Evolutionary conservation across 257 asterid genomes (phyloP), one percentile per base, ranked within the genome.

Genomic region (Salvia rosmarinus): DNA sequence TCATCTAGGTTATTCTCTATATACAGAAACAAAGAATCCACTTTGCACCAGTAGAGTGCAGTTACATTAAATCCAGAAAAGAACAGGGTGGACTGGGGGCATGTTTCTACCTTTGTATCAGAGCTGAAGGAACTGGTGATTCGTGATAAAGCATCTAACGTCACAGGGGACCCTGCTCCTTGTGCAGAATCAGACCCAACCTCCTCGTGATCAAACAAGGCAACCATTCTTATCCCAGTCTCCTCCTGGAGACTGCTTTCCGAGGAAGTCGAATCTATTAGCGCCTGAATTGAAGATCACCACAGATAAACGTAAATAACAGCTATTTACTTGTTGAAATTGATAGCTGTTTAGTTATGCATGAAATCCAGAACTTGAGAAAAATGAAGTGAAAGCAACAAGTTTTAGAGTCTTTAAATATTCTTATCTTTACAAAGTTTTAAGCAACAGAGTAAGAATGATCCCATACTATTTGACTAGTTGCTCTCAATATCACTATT

Each of bases 141-240:
- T 72, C 98, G 89, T 50, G 99, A 88, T 70, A 95, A 77, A 74
- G 98, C 91, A 81, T 95, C 98, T 74, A 82, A 75, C 85, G 81
- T 80, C 55, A 82, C 97, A 2, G 99, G 98, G 59, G 99, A 95
- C 72, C 99, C 98, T 30, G 97, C 99, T 80, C 99, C 99, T 83
- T 95, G 99, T 35, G 96, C 99, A 16, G 99, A 95, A 73, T 83
- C 39, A 32, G 99, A 95, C 56, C 99, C 98, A 76, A 91, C 88
- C 81, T 95, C 99, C 81, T 91, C 99, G 23, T 95, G 99, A 82
- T 95, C 98, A 77, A 89, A 91, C 81, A 91, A 80, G n/a, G 99
- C 91, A 25, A 95, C 96, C 97, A 91, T 85, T 82, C 97, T 85
- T 64, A 89, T 81, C 64, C 98, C 96, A 25, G 73, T 84, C 83